Conservation (phyloP, 345 rosid genomes). For the Linum usitatissimum region DNA sequence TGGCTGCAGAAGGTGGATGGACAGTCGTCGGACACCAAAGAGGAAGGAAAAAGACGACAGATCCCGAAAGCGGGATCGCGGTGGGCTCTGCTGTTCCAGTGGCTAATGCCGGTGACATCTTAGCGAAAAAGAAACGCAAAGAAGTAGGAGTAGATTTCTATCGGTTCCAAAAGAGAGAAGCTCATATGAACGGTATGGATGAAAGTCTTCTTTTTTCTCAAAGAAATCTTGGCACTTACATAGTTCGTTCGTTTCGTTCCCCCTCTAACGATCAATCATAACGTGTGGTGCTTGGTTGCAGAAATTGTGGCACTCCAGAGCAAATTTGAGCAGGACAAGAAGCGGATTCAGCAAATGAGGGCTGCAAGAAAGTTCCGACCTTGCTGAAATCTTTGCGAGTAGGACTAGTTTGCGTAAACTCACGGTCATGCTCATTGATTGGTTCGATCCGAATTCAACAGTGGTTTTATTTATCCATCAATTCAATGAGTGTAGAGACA, state of each 20-base stretch:
- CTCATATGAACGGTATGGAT: constrained; percentile 65
- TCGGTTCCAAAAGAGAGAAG: constrained; percentile 84
- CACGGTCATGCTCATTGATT: too few species aligned
- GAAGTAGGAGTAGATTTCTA: constrained; percentile 73
- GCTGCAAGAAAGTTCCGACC: constrained; percentile 91
- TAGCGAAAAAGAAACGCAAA: constrained; percentile 58
- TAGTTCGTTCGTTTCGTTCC: not conserved
- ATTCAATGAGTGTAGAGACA: too few species aligned
- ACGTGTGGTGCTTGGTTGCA: constrained; percentile 21
- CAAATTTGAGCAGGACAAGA: constrained; percentile 85
- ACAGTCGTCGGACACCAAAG: constrained; percentile 85
- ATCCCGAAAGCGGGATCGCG: constrained; percentile 59
- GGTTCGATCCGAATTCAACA: too few species aligned
- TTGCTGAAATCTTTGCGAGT: constrained; percentile 25
- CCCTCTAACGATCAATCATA: not conserved
- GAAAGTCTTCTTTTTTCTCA: constrained; percentile 4
- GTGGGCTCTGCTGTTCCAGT: constrained; percentile 78
- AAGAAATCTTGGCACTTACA: not conserved
- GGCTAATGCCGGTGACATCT: constrained; percentile 37
- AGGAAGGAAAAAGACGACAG: constrained; percentile 91
- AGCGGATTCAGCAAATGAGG: constrained; percentile 76
- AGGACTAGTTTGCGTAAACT: too few species aligned
- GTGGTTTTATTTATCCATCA: too few species aligned
- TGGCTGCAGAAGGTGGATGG: constrained; percentile 91
- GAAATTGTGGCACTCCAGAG: constrained; percentile 69